Evolutionary conservation across 164 flowering plant genomes (phyloP), one percentile per base, ranked within the genome.

Genomic region (Nymphaea colorata): DNA sequence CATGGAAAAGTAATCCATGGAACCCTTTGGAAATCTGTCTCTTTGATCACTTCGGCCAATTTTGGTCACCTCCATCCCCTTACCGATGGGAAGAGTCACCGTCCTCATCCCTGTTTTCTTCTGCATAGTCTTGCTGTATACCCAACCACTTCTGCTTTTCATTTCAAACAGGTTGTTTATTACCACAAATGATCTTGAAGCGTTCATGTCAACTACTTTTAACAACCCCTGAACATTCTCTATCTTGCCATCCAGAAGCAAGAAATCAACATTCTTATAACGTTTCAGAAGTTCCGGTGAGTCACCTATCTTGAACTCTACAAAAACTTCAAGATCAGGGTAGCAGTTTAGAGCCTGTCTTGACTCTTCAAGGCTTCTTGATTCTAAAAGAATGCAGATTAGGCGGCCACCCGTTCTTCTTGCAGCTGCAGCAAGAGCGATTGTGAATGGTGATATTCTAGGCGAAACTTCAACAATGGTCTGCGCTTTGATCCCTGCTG

Each of bases 371-470:
- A 61, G 63, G 41, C 63, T 61, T 61, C 41, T n/a, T 25, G 63
- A 61, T 16, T 61, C 63, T 61, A 61, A 61, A 16, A 61, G 41
- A 15, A 61, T 61, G 63, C 63, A 61, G 63, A 61, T 25, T 15
- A 61, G 41, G 63, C 63, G 63, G 14, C 63, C 63, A 1, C 41
- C 41, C 6, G 63, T 61, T 61, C 6, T 6, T 61, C 63, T 61
- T 16, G 63, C 63, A 16, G 63, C 63, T 5, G 41, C 63, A 61
- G 63, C 63, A 61, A 61, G 63, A 5, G 63, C 63, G 15, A 61
- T 61, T 61, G 63, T 61, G 63, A 5, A 61, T 2, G 41, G 17
- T 6, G 63, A 61, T 5, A 61, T 16, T n/a, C 41, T 5, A 5
- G 14, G 5, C 8, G 63, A 61, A 25, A 61, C 6, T 25, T 61